Evolutionary conservation across 2,329 filamentous ascomycete genomes (phyloP).

Genomic region (Colletotrichum tropicicola): DNA sequence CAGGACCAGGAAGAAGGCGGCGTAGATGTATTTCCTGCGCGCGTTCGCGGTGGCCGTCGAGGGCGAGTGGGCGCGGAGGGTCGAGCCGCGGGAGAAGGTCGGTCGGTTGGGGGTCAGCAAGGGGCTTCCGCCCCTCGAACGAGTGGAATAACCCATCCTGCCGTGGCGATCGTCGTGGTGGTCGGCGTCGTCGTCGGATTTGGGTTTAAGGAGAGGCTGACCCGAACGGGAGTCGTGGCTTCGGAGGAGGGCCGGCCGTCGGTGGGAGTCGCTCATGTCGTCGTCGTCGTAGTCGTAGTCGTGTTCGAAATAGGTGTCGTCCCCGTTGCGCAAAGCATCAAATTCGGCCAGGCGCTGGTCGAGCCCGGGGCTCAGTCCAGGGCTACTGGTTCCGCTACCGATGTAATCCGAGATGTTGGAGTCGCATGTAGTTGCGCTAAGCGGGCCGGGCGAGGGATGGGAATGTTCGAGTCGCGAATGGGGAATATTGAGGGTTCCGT

Average conservation of each 20-base stretch:
- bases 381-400: slow-evolving; percentile 26
- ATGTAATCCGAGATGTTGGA: slow-evolving; percentile 31
- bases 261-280: slow-evolving; percentile 53
- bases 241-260: slow-evolving; percentile 55
- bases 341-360: slow-evolving; percentile 29
- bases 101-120: slow-evolving; percentile 31
- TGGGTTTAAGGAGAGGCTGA: slow-evolving; percentile 50
- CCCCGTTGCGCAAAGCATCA: slow-evolving; percentile 26
- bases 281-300: slow-evolving; percentile 47
- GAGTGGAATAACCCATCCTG: slow-evolving; percentile 24
- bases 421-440: slow-evolving; percentile 29
- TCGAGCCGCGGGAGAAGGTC: slow-evolving; percentile 61
- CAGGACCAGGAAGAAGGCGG: slow-evolving; percentile 82
- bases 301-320: slow-evolving; percentile 36
- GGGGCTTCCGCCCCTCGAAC: slow-evolving; percentile 26
- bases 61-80: slow-evolving; percentile 78
- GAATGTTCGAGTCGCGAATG: slow-evolving; percentile 9
- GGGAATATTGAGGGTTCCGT: slow-evolving; percentile 27
- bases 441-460: slow-evolving; percentile 11
- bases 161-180: slow-evolving; percentile 35
- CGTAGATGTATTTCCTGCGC: slow-evolving; percentile 85
- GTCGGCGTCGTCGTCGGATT: slow-evolving; percentile 39
- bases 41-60: slow-evolving; percentile 58
- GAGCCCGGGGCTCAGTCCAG: slow-evolving; percentile 16
- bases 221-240: slow-evolving; percentile 55